These are phyloP conservation scores for Blastomyces silverae DNA, from an alignment of 2,329 filamentous ascomycete genomes.

Conservation along the genomic window DNA sequence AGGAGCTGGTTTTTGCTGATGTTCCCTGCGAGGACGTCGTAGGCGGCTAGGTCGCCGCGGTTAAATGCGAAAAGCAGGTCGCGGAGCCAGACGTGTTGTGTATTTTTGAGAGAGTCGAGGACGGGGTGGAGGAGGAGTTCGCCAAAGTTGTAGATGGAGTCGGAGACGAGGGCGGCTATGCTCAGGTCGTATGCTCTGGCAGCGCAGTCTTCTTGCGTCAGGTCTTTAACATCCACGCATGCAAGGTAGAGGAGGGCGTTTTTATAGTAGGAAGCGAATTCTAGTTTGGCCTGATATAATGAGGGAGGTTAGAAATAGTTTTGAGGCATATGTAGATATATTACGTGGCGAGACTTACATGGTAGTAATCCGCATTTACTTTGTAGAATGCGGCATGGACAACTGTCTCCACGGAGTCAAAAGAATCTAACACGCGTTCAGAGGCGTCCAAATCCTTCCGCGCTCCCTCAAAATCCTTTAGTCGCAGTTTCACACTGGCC, in stretches of 20 bases:
- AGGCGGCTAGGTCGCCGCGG: slow-evolving; percentile 81
- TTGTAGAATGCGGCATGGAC: slow-evolving; percentile 97
- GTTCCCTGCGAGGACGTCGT: slow-evolving; percentile 74
- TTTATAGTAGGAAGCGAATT: slow-evolving; percentile 95
- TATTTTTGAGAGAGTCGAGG: slow-evolving; percentile 71
- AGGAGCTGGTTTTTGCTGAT: slow-evolving; percentile 75
- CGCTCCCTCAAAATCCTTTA: slow-evolving; percentile 73
- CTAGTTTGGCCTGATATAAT: slow-evolving; percentile 58
- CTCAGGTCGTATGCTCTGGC: slow-evolving; percentile 85
- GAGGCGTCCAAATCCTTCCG: slow-evolving; percentile 80
- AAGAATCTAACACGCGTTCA: slow-evolving; percentile 79
- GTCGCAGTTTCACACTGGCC: slow-evolving; percentile 74
- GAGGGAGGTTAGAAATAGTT: background rate
- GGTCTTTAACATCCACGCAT: slow-evolving; percentile 75
- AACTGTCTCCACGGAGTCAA: slow-evolving; percentile 90
- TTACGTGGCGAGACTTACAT: slow-evolving; percentile 44
- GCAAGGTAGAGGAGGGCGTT: slow-evolving; percentile 96
- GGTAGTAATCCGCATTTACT: slow-evolving; percentile 90
- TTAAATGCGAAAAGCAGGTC: slow-evolving; percentile 98
- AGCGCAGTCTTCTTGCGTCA: slow-evolving; percentile 68
- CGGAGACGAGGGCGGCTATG: slow-evolving; percentile 84
- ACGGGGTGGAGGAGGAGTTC: slow-evolving; percentile 97
- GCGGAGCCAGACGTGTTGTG: slow-evolving; percentile 77
- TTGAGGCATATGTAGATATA: background rate
- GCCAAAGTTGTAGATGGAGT: slow-evolving; percentile 98